phyloP scores from a whole-genome alignment of 331 rosid species.

The Erythrophleum ivorense region DNA sequence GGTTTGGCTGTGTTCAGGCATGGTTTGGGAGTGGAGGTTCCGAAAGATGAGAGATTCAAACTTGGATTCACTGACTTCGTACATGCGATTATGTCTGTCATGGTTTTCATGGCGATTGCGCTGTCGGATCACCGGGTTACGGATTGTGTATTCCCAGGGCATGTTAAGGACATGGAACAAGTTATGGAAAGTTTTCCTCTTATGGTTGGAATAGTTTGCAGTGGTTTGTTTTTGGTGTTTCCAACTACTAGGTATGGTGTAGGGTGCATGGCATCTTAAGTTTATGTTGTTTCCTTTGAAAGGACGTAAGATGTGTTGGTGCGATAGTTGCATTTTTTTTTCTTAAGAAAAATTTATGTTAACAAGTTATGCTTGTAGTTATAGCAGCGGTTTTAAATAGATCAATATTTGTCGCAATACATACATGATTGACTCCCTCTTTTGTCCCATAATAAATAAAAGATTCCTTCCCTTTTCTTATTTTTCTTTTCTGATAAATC shows the following conservation, averaged over 20 bases:
- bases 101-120: conserved; percentile 69
- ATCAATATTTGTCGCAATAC: not conserved
- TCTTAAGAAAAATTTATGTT: not conserved
- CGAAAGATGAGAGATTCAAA: conserved; percentile 54
- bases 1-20: conserved; percentile 59
- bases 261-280: conserved; percentile 46
- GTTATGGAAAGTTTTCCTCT: conserved; percentile 71
- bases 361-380: not conserved
- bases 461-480: not conserved
- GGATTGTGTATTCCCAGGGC: conserved; percentile 58
- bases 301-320: too few relatives aligned
- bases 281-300: not conserved
- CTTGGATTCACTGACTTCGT: conserved; percentile 59
- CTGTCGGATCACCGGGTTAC: conserved; percentile 61
- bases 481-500: too few relatives aligned
- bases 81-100: conserved; percentile 67
- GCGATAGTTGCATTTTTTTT: not conserved
- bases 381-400: not conserved
- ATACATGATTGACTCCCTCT: not conserved
- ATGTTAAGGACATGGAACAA: conserved; percentile 60
- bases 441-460: too few relatives aligned
- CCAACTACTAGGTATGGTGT: conserved; percentile 61
- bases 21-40: conserved; percentile 52
- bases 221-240: conserved; percentile 62
- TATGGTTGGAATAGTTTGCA: conserved; percentile 68